A percentile compares a stretch with the other conserved stretches of the same genome.
These are phyloP conservation scores for Picea sitchensis DNA, from an alignment of 75 land plant genomes.

Conservation along the genomic window DNA sequence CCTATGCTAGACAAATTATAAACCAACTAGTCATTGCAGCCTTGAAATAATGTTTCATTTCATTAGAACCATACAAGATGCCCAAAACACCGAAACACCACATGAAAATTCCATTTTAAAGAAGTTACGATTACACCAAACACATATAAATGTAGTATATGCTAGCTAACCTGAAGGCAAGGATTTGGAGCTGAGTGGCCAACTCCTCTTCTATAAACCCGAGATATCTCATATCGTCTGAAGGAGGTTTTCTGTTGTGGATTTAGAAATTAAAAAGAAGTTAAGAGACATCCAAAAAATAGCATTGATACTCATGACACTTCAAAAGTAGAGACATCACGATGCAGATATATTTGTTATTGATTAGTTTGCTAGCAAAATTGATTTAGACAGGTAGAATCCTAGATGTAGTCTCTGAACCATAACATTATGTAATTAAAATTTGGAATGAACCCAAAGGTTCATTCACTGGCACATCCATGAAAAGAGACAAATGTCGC, in stretches of 20 bases:
- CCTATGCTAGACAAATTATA: no score
- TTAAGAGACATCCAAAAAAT: not conserved
- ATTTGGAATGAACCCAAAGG: not conserved
- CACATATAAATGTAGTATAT: not conserved
- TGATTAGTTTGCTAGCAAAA: not conserved
- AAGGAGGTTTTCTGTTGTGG: conserved; percentile 53
- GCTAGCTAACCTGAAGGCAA: conserved; percentile 63
- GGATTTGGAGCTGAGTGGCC: conserved; percentile 83
- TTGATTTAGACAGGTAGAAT: not conserved
- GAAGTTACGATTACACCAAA: no score
- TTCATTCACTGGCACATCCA: no score
- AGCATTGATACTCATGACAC: not conserved
- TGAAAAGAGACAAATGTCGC: no score
- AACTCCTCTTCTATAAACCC: conserved; percentile 78
- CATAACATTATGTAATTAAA: not conserved
- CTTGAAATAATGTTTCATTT: no score
- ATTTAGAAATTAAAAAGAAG: not conserved
- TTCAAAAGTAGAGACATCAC: not conserved
- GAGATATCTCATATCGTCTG: conserved; percentile 75
- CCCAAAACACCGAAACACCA: no score
- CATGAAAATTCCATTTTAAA: no score
- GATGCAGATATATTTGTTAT: not conserved
- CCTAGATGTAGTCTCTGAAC: not conserved
- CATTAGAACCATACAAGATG: no score
- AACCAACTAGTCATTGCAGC: no score